A percentile compares a stretch with the other conserved stretches of the same genome.
Evolutionary conservation across 345 rosid species (phyloP).

Genomic region (Salix purpurea): DNA sequence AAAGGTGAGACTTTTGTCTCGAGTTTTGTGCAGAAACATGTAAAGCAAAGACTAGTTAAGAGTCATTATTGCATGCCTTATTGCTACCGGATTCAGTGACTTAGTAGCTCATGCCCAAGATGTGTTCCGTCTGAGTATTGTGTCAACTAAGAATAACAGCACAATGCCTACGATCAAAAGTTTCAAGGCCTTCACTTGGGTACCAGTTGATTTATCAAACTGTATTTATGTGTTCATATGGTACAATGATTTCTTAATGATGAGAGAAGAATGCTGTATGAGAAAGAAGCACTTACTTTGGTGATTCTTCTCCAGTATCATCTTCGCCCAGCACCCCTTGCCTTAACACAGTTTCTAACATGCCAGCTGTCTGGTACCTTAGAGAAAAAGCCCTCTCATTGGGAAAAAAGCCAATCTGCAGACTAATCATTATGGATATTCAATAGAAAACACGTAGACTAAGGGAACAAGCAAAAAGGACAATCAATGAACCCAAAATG

Average conservation of each 20-base stretch:
- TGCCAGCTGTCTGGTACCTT: slow-evolving; percentile 87
- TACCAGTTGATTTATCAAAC: too few species aligned
- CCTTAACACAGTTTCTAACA: slow-evolving; percentile 76
- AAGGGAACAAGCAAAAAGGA: not conserved
- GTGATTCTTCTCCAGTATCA: slow-evolving; percentile 91
- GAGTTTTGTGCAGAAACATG: not conserved
- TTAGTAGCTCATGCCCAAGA: not conserved
- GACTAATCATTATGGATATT: slow-evolving; percentile 56
- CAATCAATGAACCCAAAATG: not conserved
- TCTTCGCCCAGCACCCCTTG: slow-evolving; percentile 94
- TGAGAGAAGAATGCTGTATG: not conserved
- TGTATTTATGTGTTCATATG: too few species aligned
- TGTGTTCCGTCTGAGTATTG: not conserved
- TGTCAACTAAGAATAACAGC: not conserved
- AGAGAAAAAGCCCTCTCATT: slow-evolving; percentile 73
- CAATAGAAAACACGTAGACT: slow-evolving; percentile 28
- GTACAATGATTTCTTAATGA: too few species aligned
- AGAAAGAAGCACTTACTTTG: slow-evolving; percentile 49
- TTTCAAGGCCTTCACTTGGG: not conserved
- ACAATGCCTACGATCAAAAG: not conserved
- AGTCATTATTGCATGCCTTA: not conserved
- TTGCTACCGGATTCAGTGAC: not conserved
- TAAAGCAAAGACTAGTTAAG: not conserved
- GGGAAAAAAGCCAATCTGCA: slow-evolving; percentile 88
- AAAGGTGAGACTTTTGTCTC: not conserved